Conservation (phyloP, 1,139 yeast species). For the Candida smagusa region DNA sequence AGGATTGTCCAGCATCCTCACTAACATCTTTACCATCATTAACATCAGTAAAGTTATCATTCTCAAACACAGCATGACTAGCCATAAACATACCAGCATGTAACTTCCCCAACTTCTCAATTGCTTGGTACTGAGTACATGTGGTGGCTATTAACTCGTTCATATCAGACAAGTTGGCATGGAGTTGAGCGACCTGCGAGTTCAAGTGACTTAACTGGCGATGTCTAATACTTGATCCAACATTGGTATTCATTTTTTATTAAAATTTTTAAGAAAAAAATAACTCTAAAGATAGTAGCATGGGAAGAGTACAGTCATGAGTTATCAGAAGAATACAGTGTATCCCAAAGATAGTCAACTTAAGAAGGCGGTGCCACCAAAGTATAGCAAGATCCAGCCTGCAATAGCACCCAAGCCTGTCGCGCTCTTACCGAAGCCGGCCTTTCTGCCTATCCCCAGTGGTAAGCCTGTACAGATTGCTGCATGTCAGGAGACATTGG, state of each 20-base stretch:
- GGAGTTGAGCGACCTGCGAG: conserved; percentile 60
- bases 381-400: conserved; percentile 41
- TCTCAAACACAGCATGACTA: conserved; percentile 58
- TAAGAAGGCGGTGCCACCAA: conserved; percentile 5
- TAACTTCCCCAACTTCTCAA: conserved; percentile 55
- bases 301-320: not conserved
- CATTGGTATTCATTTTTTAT: not conserved
- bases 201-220: conserved; percentile 60
- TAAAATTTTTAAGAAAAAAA: not conserved
- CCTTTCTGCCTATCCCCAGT: conserved; percentile 14
- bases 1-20: too few species aligned
- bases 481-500: conserved; percentile 17
- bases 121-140: conserved; percentile 52
- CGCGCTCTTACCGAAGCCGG: conserved; percentile 27
- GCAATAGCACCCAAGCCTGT: conserved; percentile 40
- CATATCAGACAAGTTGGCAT: conserved; percentile 56
- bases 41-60: conserved; percentile 26
- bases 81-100: conserved; percentile 68
- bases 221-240: conserved; percentile 26
- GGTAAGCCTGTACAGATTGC: conserved; percentile 13
- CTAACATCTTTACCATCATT: too few species aligned
- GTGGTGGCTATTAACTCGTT: conserved; percentile 54
- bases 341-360: not conserved
- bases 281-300: not conserved
- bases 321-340: not conserved